Evolutionary conservation across 192 early-diverging fungal genomes (phyloP), one percentile per base, ranked within the genome.

Genomic region (Dissophora ornata): DNA sequence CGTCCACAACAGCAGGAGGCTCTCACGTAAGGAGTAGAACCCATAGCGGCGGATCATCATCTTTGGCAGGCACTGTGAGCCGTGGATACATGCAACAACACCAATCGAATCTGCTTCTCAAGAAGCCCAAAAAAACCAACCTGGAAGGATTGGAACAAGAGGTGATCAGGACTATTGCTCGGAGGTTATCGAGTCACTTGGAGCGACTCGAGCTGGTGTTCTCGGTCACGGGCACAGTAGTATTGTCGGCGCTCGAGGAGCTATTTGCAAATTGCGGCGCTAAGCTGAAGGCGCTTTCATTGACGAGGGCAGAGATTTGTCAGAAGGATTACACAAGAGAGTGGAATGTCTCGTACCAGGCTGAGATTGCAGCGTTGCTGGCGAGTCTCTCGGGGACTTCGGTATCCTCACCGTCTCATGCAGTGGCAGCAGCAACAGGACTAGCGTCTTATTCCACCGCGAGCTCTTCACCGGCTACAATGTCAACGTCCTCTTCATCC

Each of bases 111-210:
- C 54, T 49, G 10, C 22, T 63, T 10, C 55, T 61, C 33, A 61
- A 51, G 36, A 77, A 67, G 26, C 50, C 73, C 0, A 44, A 61
- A n/a, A 34, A 44, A 38, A 26, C 42, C 19, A 67, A 41, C 19
- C 54, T 77, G 6, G 33, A 67, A 21, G 73, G 65, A 7, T 36
- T 67, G 21, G 73, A 77, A 45, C 58, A 40, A 26, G 73, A 77
- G 40, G 73, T 67, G 3, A 26, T 77, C 28, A 54, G 54, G 18
- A 57, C 59, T 19, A 67, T 77, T 46, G 73, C 73, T 2, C 22
- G 30, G 29, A 45, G 73, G 19, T 40, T 77, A 0, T 56, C 32
- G n/a, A 21, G 50, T 13, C 40, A 55, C 7, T 41, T 77, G 3
- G 73, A 77, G 30, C 32, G 57, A 18, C 26, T 77, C 22, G 73